phyloP scores from a whole-genome alignment of 305 asterid genomes.

The Plantago coronopus region DNA sequence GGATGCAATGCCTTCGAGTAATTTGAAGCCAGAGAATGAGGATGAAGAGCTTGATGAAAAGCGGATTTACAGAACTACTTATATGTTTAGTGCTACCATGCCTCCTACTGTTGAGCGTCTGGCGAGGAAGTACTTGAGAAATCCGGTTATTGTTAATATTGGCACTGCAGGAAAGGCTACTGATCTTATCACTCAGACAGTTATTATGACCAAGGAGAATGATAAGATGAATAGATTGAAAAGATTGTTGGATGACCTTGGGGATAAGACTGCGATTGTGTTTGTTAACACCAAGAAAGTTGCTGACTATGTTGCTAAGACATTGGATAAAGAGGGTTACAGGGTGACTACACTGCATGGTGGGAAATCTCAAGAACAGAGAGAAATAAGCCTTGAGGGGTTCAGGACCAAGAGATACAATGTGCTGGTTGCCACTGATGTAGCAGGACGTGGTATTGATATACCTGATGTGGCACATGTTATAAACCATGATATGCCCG shows the following conservation, averaged over 20 bases:
- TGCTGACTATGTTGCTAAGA: slow-evolving; percentile 65
- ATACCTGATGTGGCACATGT: slow-evolving; percentile 90
- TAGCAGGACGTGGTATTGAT: slow-evolving; percentile 91
- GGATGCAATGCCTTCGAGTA: slow-evolving; percentile 93
- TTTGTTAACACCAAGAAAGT: slow-evolving; percentile 76
- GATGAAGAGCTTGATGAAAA: slow-evolving; percentile 89
- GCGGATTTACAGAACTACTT: slow-evolving; percentile 77
- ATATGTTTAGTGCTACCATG: slow-evolving; percentile 94
- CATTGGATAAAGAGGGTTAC: slow-evolving; percentile 65
- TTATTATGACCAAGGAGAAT: slow-evolving; percentile 67
- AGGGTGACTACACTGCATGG: slow-evolving; percentile 89
- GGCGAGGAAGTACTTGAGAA: slow-evolving; percentile 82
- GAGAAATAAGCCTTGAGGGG: slow-evolving; percentile 84
- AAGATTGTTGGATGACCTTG: slow-evolving; percentile 70
- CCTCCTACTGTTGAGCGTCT: slow-evolving; percentile 85
- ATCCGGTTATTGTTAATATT: slow-evolving; percentile 81
- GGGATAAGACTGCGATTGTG: slow-evolving; percentile 88
- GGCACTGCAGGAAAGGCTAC: slow-evolving; percentile 89
- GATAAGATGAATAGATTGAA: slow-evolving; percentile 63
- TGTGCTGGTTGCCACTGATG: slow-evolving; percentile 84
- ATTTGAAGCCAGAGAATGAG: slow-evolving; percentile 83
- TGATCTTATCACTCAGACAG: slow-evolving; percentile 76
- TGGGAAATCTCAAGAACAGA: slow-evolving; percentile 82
- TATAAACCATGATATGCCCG: slow-evolving; percentile 78
- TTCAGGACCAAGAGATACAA: slow-evolving; percentile 74